These are phyloP conservation scores for Podospora fimiseda DNA, from an alignment of 495 filamentous ascomycete genomes.

Conservation along the genomic window DNA sequence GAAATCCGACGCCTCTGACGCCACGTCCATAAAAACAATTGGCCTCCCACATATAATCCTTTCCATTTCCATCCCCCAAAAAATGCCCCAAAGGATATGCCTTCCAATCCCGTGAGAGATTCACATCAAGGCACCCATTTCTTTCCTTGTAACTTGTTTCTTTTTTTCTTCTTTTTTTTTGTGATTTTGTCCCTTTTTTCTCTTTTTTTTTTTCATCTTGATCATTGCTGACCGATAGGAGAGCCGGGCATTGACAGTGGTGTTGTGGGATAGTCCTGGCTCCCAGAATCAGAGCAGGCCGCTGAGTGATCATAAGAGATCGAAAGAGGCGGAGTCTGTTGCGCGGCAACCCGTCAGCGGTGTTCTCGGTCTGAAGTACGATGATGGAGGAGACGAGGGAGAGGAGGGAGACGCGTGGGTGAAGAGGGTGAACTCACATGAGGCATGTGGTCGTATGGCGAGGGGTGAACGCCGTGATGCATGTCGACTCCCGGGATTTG, in stretches of 20 bases:
- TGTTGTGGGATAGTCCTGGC: slow-evolving; percentile 56
- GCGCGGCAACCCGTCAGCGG: slow-evolving; percentile 39
- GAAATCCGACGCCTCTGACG: neutral
- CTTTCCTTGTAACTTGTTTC: neutral
- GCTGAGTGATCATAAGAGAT: slow-evolving; percentile 73
- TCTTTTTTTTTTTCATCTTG: neutral
- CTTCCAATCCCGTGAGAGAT: neutral
- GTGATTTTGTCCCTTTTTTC: neutral
- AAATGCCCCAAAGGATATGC: neutral
- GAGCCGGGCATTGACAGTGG: slow-evolving; percentile 63
- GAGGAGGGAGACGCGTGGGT: slow-evolving; percentile 19
- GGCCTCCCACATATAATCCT: neutral
- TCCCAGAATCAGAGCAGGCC: slow-evolving; percentile 52
- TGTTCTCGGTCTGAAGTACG: slow-evolving; percentile 21
- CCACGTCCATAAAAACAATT: neutral
- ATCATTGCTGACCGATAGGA: slow-evolving; percentile 24
- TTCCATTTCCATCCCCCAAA: neutral
- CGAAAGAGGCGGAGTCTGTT: slow-evolving; percentile 78
- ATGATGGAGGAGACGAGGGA: slow-evolving; percentile 24
- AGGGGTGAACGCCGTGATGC: slow-evolving; percentile 37
- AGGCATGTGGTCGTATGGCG: slow-evolving; percentile 59
- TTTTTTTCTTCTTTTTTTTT: neutral
- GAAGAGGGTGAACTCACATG: slow-evolving; percentile 52
- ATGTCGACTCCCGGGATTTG: slow-evolving; percentile 71
- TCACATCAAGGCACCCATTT: neutral